Base-by-base conservation (phyloP, 2,329 filamentous ascomycete genomes). In the Botryosphaeria dothidea region DNA sequence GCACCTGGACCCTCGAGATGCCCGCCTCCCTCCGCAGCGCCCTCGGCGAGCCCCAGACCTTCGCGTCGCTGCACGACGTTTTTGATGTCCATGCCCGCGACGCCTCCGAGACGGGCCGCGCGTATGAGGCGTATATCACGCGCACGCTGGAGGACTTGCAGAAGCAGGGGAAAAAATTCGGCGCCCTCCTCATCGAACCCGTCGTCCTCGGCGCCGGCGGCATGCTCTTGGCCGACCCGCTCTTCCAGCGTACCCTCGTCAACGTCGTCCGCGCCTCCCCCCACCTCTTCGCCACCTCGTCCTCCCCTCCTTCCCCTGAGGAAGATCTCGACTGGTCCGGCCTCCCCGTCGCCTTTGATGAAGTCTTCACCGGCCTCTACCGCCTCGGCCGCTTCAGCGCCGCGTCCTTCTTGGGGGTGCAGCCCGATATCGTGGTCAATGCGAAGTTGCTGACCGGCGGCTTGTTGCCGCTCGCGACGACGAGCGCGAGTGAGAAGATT, bases 321-420 rank as follows among this genome's bases (percentile, higher is more conserved):
- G 23, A 29, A 17, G 2, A 27, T 4, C 29, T 2, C 8, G 68
- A 79, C 31, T 96, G 92, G 92, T 82, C 83, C 1, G 91, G 92
- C 2, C 84, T 96, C 3, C 92, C 92, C 0, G 80, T 96, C 43
- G 83, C 96, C 69, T 92, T 92, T 68, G 92, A 96, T 73, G 92
- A 96, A 74, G 92, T 96, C 38, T 96, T 96, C 77, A 94, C 92
- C 0, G 92, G 92, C 1, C 81, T 96, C 4, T 93, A 93, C 74
- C 90, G 92, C 13, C 86, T 96, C 0, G 92, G 92, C 2, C 86
- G 88, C 43, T 87, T 89, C 72, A 88, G 86, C 1, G 84, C 91
- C 0, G 86, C 90, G 0, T 88, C 88, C 0, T 91, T 94, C 75
- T 84, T 96, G 3, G 81, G 82, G 4, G 79, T 87, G 0, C 77